These are phyloP conservation scores for Umbilicaria muhlenbergii DNA, from an alignment of 495 filamentous ascomycete species.

Conservation along the genomic window DNA sequence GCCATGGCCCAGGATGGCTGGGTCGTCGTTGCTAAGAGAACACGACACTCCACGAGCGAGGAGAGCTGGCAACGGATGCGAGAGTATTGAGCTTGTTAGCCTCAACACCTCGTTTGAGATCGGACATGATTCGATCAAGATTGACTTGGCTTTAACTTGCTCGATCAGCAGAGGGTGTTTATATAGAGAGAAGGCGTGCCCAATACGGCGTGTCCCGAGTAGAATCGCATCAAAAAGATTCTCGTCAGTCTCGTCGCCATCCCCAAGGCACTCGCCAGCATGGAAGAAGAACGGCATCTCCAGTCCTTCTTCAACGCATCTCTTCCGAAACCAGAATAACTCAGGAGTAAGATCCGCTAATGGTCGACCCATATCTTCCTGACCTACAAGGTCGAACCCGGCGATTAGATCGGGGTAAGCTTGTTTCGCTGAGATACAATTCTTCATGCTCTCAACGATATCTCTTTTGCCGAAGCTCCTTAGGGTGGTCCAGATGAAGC, in stretches of 20 bases:
- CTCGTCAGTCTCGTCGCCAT: constrained; percentile 58
- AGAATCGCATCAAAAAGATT: constrained; percentile 87
- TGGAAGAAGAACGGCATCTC: constrained; percentile 95
- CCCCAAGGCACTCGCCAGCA: constrained; percentile 71
- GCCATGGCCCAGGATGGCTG: constrained; percentile 64
- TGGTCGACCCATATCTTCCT: constrained; percentile 64
- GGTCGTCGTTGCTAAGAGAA: constrained; percentile 72
- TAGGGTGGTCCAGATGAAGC: constrained; percentile 76
- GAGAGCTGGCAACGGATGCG: constrained; percentile 69
- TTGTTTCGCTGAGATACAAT: constrained; percentile 67
- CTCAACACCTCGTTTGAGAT: constrained; percentile 75
- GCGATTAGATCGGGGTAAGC: constrained; percentile 65
- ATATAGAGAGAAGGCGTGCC: constrained; percentile 74
- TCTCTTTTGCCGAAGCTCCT: constrained; percentile 43
- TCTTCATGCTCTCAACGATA: constrained; percentile 65
- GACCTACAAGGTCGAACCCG: constrained; percentile 79
- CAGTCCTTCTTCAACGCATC: constrained; percentile 59
- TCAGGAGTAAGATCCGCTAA: constrained; percentile 65
- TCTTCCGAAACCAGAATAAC: constrained; percentile 83
- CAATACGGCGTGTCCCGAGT: constrained; percentile 75
- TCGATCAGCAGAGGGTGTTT: constrained; percentile 84
- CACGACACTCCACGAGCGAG: constrained; percentile 70
- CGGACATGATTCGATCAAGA: constrained; percentile 76
- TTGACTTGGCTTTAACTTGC: constrained; percentile 72
- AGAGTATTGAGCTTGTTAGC: constrained; percentile 57